Conservation (phyloP, 805 yeast species). For the Priceomyces carsonii region DNA sequence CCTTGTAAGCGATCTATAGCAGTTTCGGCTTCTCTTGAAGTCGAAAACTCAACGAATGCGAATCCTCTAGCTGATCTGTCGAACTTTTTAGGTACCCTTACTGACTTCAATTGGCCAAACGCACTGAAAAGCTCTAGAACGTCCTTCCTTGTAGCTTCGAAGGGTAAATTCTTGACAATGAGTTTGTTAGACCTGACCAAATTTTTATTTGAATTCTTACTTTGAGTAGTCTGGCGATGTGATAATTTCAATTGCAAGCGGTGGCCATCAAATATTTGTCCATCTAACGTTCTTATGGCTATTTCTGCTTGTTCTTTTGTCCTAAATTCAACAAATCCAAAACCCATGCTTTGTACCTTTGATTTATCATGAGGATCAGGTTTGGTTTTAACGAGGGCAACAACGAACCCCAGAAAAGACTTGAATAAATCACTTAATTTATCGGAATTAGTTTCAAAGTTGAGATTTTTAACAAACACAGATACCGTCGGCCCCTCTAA, state of each 20-base stretch:
- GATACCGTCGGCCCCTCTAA: slow-evolving; percentile 78
- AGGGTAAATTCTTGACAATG: slow-evolving; percentile 94
- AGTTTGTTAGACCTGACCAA: slow-evolving; percentile 65
- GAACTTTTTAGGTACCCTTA: slow-evolving; percentile 94
- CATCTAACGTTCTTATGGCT: slow-evolving; percentile 75
- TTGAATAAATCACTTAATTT: slow-evolving; percentile 64
- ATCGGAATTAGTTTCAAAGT: slow-evolving; percentile 70
- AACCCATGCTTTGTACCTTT: slow-evolving; percentile 87
- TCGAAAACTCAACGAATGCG: slow-evolving; percentile 91
- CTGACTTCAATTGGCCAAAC: slow-evolving; percentile 92
- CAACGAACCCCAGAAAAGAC: slow-evolving; percentile 73
- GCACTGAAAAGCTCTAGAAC: slow-evolving; percentile 91
- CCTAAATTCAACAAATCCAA: slow-evolving; percentile 91
- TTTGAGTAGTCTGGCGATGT: slow-evolving; percentile 59
- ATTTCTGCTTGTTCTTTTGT: slow-evolving; percentile 74
- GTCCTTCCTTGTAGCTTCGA: slow-evolving; percentile 92
- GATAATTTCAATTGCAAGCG: slow-evolving; percentile 86
- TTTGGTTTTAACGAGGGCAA: slow-evolving; percentile 82
- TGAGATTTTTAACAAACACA: slow-evolving; percentile 87
- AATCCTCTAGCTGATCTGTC: slow-evolving; percentile 95
- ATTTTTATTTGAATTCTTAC: slow-evolving; percentile 26
- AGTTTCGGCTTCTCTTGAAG: slow-evolving; percentile 85
- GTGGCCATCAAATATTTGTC: slow-evolving; percentile 83
- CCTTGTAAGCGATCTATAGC: slow-evolving; percentile 95
- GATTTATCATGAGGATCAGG: slow-evolving; percentile 78